Conservation (phyloP, 305 asterid species). For the Petunia hybrid region DNA sequence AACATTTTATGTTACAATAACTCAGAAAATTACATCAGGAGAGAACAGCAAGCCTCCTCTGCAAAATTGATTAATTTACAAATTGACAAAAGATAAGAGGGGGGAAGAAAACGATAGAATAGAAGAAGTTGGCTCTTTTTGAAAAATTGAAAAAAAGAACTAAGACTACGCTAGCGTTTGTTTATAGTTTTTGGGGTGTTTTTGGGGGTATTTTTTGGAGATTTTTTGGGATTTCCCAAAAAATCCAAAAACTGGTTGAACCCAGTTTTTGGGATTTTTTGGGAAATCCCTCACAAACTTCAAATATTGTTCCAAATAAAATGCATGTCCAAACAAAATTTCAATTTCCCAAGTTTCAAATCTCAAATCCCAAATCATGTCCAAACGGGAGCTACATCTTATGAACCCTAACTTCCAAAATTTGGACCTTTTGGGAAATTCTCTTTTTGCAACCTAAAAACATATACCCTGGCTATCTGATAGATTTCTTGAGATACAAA, state of each 20-base stretch:
- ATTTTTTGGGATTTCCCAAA: no score
- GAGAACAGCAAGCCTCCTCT: constrained; percentile 13
- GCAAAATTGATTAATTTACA: constrained; percentile 59
- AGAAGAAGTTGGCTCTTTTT: neutral
- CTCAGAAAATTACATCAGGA: constrained; percentile 27
- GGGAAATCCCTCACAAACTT: no score
- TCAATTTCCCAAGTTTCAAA: no score
- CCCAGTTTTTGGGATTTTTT: no score
- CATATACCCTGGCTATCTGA: constrained; percentile 31
- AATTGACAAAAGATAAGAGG: constrained; percentile 10
- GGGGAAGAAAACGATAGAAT: constrained; percentile 4
- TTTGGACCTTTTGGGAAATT: constrained; percentile 2
- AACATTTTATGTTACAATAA: constrained; percentile 29
- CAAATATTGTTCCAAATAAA: no score
- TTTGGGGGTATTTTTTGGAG: no score
- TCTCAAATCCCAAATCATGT: no score
- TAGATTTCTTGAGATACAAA: constrained; percentile 28
- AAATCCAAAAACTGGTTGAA: no score
- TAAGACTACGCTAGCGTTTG: no score
- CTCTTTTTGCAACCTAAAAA: neutral
- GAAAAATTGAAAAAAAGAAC: constrained; percentile 28
- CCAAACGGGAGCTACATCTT: no score
- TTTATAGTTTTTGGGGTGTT: no score
- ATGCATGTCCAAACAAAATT: no score
- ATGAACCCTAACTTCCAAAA: constrained; percentile 26